These are phyloP conservation scores for Candida ponderosae DNA, from an alignment of 805 yeast species.

Conservation along the genomic window DNA sequence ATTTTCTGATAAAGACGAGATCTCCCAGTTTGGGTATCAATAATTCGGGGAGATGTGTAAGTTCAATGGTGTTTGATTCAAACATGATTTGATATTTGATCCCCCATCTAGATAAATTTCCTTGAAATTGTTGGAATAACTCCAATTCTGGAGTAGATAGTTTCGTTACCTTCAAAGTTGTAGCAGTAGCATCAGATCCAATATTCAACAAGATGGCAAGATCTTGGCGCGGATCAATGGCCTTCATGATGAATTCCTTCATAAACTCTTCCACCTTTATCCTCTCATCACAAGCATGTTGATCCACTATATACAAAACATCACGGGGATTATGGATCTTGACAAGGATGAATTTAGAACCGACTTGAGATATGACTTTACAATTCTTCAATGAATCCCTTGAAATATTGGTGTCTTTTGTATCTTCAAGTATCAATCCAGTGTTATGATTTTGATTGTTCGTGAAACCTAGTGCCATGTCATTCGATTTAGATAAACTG, in stretches of 20 bases:
- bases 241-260: constrained; percentile 25
- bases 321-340: constrained; percentile 11
- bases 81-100: constrained; percentile 18
- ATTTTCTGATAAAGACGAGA: constrained; percentile 26
- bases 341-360: constrained; percentile 53
- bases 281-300: constrained; percentile 83
- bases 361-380: constrained; percentile 49
- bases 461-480: too few species aligned
- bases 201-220: constrained; percentile 8
- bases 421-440: too few species aligned
- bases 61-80: constrained; percentile 5
- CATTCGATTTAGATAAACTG: too few species aligned
- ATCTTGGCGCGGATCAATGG: constrained; percentile 15
- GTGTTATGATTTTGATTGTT: too few species aligned
- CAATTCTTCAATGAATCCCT: constrained; percentile 16
- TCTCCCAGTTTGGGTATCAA: constrained; percentile 24
- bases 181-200: too few species aligned
- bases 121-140: constrained; percentile 21
- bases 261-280: constrained; percentile 47
- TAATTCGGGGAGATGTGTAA: constrained; percentile 40
- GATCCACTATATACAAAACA: constrained; percentile 49
- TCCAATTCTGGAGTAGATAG: constrained; percentile 25
- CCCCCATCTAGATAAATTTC: constrained; percentile 37
- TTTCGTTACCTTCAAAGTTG: constrained; percentile 2
- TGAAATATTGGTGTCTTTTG: constrained; percentile 4